Base-by-base conservation (phyloP, 2,329 filamentous ascomycete genomes). In the Epichloe sibirici region DNA sequence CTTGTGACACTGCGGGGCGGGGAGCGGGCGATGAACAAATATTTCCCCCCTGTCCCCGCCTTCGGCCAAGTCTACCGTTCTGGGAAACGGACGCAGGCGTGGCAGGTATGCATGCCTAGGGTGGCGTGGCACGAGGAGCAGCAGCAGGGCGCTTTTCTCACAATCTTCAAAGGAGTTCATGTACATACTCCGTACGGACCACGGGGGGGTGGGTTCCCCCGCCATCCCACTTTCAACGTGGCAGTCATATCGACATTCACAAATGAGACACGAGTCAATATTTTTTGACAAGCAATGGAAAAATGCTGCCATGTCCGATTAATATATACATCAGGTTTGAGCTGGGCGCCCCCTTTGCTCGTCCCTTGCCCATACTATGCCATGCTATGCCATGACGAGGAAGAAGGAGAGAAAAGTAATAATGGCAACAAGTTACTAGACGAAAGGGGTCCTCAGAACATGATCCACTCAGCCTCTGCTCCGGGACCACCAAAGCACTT, bases 401-500 rank as follows among this genome's bases (percentile, higher is more conserved):
- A 46, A 46, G 23, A 44, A 4, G 28, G 31, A 31, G 31, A 31
- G 31, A 31, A 31, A 31, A 31, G 31, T 31, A 3, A 31, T 9
- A 3, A 31, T 31, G 31, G 31, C 31, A 23, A 23, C 23, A 23
- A 23, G 23, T 21, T 21, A 21, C 17, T 4, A 23, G 23, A 23
- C 23, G 23, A 23, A 23, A 4, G 31, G 31, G 28, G 8, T 9
- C 28, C 3, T 31, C 3, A 83, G 65, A 83, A 80, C 78, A 83
- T 83, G 62, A 83, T 83, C 79, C 79, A 83, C 66, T 83, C 80
- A 21, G 82, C 77, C 45, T 82, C 79, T 21, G 74, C 69, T 17
- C 76, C 76, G 8, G 72, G 72, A 3, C 77, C 76, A 15, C 76
- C 76, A 55, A 81, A 78, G 62, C 74, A 79, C 59, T 70, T 74